Evolutionary conservation across 805 yeast genomes (phyloP), one percentile per base, ranked within the genome.

Genomic region (Danielia reshetovae): DNA sequence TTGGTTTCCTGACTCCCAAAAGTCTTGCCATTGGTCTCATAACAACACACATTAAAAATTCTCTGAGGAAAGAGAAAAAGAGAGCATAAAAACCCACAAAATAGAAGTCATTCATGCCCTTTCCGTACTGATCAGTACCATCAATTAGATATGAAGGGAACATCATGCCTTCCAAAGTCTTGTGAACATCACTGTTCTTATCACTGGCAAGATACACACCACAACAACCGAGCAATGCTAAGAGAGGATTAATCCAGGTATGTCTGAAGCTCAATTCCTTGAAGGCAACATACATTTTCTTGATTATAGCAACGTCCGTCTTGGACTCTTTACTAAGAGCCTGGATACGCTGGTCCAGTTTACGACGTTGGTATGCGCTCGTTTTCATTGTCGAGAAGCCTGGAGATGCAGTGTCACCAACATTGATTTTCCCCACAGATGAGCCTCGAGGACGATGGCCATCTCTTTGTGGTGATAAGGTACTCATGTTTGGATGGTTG

Each of bases 41-140:
- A 1, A 87, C 51, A 22, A 75, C 68, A 57, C 88, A 89, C 97
- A 93, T 88, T 45, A 78, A 54, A 54, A 93, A 90, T 60, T 93
- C 98, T 51, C 99, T 77, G 45, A 77, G 68, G 55, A 90, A 93
- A 0, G 96, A 84, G 74, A 93, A 89, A 49, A 88, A 80, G 24
- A 93, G 60, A 73, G 90, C 84, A 63, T 85, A 80, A 57, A 77
- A 87, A 13, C 70, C 69, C 11, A 90, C 85, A 65, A 88, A 93
- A 15, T 71, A 71, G 45, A 88, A 74, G 62, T 93, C 99, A 51
- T 79, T 77, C 29, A 55, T 65, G 37, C 99, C 99, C 61, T 93
- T 93, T 18, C 85, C 97, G 57, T 89, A 93, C 35, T 75, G 77
- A 34, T 78, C 74, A 1, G 85, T 70, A 18, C 74, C 79, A 15